These are phyloP conservation scores for Spinellus fusiger DNA, from an alignment of 192 early-diverging fungal genomes.

Conservation along the genomic window DNA sequence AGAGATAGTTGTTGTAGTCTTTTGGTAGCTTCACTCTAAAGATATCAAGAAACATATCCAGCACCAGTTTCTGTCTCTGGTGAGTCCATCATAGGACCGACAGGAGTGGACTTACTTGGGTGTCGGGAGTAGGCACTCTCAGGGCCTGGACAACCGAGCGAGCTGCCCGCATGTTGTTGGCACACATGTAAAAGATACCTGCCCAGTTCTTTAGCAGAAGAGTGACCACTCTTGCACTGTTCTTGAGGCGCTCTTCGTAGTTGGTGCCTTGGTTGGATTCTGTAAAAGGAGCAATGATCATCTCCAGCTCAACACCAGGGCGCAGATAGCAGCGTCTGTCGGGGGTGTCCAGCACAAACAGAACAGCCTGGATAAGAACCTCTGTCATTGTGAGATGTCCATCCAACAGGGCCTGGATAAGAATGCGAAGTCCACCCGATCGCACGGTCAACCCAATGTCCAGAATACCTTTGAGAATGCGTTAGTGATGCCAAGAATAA, in stretches of 20 bases:
- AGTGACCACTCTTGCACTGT: slow-evolving; percentile 55
- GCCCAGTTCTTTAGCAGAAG: slow-evolving; percentile 73
- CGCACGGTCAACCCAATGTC: slow-evolving; percentile 43
- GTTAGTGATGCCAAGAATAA: background rate
- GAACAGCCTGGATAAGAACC: slow-evolving; percentile 53
- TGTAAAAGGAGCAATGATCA: slow-evolving; percentile 73
- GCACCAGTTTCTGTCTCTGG: slow-evolving; percentile 62
- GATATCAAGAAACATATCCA: slow-evolving; percentile 79
- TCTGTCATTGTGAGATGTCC: slow-evolving; percentile 52
- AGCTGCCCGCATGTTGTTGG: slow-evolving; percentile 64
- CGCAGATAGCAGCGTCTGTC: slow-evolving; percentile 56
- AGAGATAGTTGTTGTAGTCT: slow-evolving; percentile 43
- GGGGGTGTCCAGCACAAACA: slow-evolving; percentile 70
- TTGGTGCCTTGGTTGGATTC: slow-evolving; percentile 61
- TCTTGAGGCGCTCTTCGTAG: slow-evolving; percentile 59
- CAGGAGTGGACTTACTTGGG: slow-evolving; percentile 41
- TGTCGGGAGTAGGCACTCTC: slow-evolving; percentile 61
- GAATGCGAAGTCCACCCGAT: slow-evolving; percentile 61
- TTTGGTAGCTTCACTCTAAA: slow-evolving; percentile 65
- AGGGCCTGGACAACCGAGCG: slow-evolving; percentile 65
- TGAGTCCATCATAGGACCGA: background rate
- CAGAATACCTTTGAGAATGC: slow-evolving; percentile 17
- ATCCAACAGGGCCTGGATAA: slow-evolving; percentile 64
- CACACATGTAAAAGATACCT: slow-evolving; percentile 70
- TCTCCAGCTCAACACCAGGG: slow-evolving; percentile 77